Percentiles rank a stretch among this genome's conserved stretches.
phyloP scores from a whole-genome alignment of 768 basidiomycete genomes.

The Naganishia antarctica region DNA sequence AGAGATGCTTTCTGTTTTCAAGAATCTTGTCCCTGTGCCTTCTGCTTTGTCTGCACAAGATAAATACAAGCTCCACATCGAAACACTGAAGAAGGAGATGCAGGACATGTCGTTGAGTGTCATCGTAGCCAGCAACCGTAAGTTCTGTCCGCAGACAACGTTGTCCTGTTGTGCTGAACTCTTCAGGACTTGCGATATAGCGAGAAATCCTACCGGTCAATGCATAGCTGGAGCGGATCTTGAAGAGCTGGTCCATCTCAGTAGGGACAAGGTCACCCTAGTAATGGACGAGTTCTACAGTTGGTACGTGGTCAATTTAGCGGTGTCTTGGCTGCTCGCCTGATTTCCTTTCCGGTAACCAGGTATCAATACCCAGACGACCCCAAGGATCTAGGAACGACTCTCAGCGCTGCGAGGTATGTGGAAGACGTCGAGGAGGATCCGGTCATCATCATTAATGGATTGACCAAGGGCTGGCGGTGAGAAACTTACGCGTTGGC shows the following conservation, averaged over 20 bases:
- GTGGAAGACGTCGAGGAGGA: conserved; percentile 85
- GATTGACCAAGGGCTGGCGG: conserved; percentile 83
- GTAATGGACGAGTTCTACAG: conserved; percentile 69
- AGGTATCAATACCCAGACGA: conserved; percentile 77
- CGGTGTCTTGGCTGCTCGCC: neutral
- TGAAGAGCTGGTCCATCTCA: conserved; percentile 67
- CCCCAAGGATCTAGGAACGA: conserved; percentile 67
- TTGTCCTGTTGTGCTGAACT: too few relatives aligned
- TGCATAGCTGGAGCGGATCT: conserved; percentile 73
- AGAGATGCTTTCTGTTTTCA: conserved; percentile 59
- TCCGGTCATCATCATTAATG: conserved; percentile 78
- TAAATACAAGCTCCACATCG: conserved; percentile 73
- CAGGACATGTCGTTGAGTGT: conserved; percentile 75
- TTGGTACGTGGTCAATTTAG: conserved; percentile 50
- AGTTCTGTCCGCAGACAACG: too few relatives aligned
- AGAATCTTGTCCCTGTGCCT: conserved; percentile 81
- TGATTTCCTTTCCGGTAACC: neutral
- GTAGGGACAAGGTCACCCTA: conserved; percentile 72
- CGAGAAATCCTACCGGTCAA: conserved; percentile 96
- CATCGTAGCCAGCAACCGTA: conserved; percentile 76
- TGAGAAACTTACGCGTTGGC: too few relatives aligned
- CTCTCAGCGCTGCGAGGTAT: conserved; percentile 74
- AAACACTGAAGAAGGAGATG: conserved; percentile 79
- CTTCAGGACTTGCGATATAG: too few relatives aligned
- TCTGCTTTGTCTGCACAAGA: conserved; percentile 56